Percentiles rank a stretch among this genome's conserved stretches.
Evolutionary conservation across 306 rosid genomes (phyloP).

Genomic region (Trifolium subterraneum): DNA sequence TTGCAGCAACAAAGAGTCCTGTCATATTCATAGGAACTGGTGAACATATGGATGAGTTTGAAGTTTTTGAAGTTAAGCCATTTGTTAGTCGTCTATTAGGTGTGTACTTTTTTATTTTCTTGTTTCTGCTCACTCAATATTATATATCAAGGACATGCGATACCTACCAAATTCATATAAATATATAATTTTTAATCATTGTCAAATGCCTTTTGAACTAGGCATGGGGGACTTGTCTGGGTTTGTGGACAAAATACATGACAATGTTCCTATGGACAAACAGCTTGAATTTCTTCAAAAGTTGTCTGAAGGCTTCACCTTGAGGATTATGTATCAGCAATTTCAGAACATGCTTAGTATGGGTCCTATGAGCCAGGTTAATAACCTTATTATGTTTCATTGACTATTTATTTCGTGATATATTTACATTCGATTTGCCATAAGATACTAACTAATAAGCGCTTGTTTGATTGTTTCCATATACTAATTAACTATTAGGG

Average conservation of each 20-base stretch:
- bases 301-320: slow-evolving; percentile 76
- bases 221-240: slow-evolving; percentile 97
- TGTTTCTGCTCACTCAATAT: neutral
- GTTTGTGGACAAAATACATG: slow-evolving; percentile 79
- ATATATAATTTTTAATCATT: slow-evolving; percentile 12
- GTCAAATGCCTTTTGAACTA: slow-evolving; percentile 36
- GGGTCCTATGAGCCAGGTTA: slow-evolving; percentile 82
- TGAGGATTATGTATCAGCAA: slow-evolving; percentile 89
- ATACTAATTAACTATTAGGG: slow-evolving; percentile 4
- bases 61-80: slow-evolving; percentile 80
- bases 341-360: slow-evolving; percentile 75
- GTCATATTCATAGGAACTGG: slow-evolving; percentile 85
- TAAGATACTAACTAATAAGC: neutral
- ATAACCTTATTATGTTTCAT: slow-evolving; percentile 29
- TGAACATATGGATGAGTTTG: slow-evolving; percentile 88
- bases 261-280: slow-evolving; percentile 90
- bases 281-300: slow-evolving; percentile 82
- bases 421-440: slow-evolving; percentile 10
- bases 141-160: slow-evolving; percentile 8
- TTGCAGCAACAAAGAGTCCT: slow-evolving; percentile 92
- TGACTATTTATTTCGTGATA: neutral
- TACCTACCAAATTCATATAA: slow-evolving; percentile 14
- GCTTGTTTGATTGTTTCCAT: slow-evolving; percentile 15
- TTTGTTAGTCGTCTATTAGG: slow-evolving; percentile 89
- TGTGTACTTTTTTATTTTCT: slow-evolving; percentile 27